Conservation (phyloP, 1,284 basidiomycete species). For the Chalciporus piperatoides region DNA sequence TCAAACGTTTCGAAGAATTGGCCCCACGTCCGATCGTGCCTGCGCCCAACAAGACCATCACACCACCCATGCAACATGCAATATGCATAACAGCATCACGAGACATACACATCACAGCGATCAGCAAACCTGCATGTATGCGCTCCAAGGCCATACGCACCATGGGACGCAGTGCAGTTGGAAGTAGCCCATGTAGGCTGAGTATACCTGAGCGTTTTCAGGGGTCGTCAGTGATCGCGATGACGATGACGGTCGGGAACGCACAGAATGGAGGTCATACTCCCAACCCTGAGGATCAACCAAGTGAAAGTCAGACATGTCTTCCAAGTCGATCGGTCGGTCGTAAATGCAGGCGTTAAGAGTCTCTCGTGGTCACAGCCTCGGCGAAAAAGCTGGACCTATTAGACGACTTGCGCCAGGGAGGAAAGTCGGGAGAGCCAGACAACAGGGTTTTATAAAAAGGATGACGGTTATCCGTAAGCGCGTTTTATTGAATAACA, state of each 20-base stretch:
- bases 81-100: background rate
- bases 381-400: background rate
- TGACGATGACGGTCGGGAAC: constrained; percentile 16
- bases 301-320: constrained; percentile 64
- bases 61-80: background rate
- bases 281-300: constrained; percentile 81
- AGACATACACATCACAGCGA: background rate
- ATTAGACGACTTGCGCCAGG: background rate
- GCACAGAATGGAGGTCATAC: constrained; percentile 79
- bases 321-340: background rate
- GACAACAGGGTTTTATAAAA: background rate
- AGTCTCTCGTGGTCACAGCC: background rate
- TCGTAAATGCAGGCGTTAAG: background rate
- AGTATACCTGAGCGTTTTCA: constrained; percentile 56
- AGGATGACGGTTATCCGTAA: background rate
- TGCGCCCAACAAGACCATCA: constrained; percentile 25
- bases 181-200: constrained; percentile 81
- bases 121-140: background rate
- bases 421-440: background rate
- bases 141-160: constrained; percentile 40
- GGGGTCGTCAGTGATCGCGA: constrained; percentile 1
- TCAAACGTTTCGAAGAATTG: constrained; percentile 78
- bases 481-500: background rate
- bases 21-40: constrained; percentile 82
- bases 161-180: constrained; percentile 71